Evolutionary conservation across 2,329 filamentous ascomycete genomes (phyloP), one percentile per base, ranked within the genome.

Genomic region (Grosmannia serpens): DNA sequence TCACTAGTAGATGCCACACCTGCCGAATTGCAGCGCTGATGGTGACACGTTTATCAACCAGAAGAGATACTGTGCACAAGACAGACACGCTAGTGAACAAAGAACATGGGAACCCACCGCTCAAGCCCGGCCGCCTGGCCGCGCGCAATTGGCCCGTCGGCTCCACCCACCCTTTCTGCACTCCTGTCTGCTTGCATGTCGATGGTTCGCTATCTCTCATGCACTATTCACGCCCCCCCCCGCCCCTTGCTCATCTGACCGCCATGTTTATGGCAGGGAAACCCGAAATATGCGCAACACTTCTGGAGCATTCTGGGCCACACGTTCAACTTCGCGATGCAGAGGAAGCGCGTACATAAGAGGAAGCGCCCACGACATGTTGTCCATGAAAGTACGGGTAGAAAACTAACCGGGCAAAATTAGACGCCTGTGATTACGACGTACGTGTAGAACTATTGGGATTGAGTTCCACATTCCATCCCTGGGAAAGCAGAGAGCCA

Each of bases 151-250:
- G 60, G 60, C 53, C 57, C 24, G 47, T 20, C 47, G 15, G 52
- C 31, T 22, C 60, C 60, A 60, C 58, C 44, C 55, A 53, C 27
- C 53, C 55, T 33, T 56, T 10, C 60, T 60, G 59, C 57, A 58
- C 61, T 62, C 59, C 60, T 59, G 29, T 57, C 56, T 47, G 57
- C 60, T 59, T 62, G 60, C 60, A 62, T 57, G 47, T 20, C 38
- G 6, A 51, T 50, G 54, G 44, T 56, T 49, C 44, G 15, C 46
- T 56, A 22, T 20, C 13, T 11, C 26, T 15, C 49, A 33, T 31
- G 49, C 49, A 22, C 49, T 20, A 8, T 9, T 53, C 13, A 9
- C 26, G 22, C 27, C 4, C 17, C 27, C 47, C 8, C 24, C 47
- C 49, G 11, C 31, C 52, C 22, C 52, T 50, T 50, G 47, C 47